Conservation (phyloP, 2,329 filamentous ascomycete species). For the Neofusicoccum laricinum region DNA sequence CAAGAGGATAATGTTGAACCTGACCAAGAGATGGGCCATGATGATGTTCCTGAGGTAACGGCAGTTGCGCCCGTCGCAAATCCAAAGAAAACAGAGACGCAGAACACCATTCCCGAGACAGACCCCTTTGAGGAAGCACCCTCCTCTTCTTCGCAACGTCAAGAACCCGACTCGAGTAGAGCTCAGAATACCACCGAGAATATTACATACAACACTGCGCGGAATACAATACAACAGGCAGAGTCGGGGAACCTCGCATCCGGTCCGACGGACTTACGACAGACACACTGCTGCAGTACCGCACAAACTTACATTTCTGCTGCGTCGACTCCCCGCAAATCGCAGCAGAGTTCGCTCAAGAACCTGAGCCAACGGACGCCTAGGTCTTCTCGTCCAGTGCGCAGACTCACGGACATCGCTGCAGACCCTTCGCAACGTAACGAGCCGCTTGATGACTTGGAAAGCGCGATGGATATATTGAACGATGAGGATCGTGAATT, state of each 20-base stretch:
- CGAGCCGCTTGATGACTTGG: constrained; percentile 1
- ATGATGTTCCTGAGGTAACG: background rate
- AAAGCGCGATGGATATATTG: constrained; percentile 23
- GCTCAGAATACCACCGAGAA: background rate
- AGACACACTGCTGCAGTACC: constrained; percentile 20
- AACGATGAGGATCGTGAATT: constrained; percentile 19
- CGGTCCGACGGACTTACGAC: background rate
- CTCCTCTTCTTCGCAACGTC: background rate
- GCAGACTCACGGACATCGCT: constrained; percentile 36
- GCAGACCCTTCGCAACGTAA: constrained; percentile 30
- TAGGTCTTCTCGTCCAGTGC: constrained; percentile 17
- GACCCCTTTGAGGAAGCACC: background rate
- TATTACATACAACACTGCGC: background rate
- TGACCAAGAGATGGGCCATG: background rate
- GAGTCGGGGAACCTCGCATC: background rate
- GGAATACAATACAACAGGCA: background rate
- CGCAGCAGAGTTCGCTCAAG: background rate
- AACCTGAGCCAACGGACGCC: constrained; percentile 12
- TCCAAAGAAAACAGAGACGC: background rate
- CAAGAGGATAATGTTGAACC: background rate
- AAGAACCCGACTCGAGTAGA: background rate
- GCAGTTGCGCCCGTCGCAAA: no score
- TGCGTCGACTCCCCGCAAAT: constrained; percentile 18
- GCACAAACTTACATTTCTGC: constrained; percentile 38
- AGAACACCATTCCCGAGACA: constrained; percentile 6